Evolutionary conservation across 208 protist genomes (phyloP).

Genomic region (Angomonas ambiguus): DNA sequence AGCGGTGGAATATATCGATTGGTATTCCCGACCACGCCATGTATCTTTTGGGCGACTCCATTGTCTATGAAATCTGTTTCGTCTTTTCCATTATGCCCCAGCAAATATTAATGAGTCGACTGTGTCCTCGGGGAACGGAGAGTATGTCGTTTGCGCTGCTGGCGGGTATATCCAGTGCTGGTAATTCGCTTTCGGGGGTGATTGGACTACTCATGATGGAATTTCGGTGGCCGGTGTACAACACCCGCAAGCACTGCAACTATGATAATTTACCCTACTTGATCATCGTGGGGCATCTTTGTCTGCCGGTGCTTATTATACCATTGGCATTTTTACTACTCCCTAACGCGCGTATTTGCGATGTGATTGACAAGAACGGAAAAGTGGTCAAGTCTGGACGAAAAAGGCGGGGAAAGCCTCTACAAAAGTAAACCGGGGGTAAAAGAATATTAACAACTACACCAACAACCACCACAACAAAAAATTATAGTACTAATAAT

Average conservation of each 20-base stretch:
- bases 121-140: conserved; percentile 82
- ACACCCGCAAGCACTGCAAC: conserved; percentile 39
- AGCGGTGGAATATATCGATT: conserved; percentile 61
- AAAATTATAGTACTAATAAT: too few species aligned
- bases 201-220: conserved; percentile 57
- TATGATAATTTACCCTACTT: conserved; percentile 58
- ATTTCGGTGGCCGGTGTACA: conserved; percentile 38
- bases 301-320: conserved; percentile 42
- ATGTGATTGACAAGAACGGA: conserved; percentile 44
- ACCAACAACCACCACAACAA: too few species aligned
- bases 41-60: conserved; percentile 65
- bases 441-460: too few species aligned
- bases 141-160: conserved; percentile 74
- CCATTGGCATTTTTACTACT: conserved; percentile 46
- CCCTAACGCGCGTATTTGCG: conserved; percentile 46
- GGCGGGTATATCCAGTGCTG: conserved; percentile 66
- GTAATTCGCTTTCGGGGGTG: conserved; percentile 26
- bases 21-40: conserved; percentile 55
- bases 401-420: background rate
- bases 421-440: too few species aligned
- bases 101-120: conserved; percentile 68
- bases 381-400: conserved; percentile 7
- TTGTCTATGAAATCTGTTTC: conserved; percentile 56
- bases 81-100: conserved; percentile 72
- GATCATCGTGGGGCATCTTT: conserved; percentile 47